Evolutionary conservation across 306 rosid genomes (phyloP), one percentile per base, ranked within the genome.

Genomic region (Prosopis cineraria): DNA sequence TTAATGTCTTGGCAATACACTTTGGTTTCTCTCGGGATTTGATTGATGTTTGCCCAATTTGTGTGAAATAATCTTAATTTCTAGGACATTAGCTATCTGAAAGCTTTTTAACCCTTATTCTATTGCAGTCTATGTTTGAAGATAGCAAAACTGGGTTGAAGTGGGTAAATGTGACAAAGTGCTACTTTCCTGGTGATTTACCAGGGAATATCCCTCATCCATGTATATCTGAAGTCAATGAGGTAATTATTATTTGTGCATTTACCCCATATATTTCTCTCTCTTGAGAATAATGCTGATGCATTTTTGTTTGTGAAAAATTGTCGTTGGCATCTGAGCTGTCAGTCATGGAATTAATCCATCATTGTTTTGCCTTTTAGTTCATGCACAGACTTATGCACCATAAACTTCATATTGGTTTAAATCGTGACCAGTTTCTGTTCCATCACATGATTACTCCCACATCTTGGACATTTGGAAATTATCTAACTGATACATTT

Each of bases 111-210:
- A 63, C 60, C 65, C 68, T 62, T 52, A 50, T 84, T 83, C 82
- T 76, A 70, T 78, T 79, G 72, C 97, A 96, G 99, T 89, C 93
- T 31, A 87, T 96, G 97, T 93, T 92, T 92, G 97, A 90, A 88
- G 98, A 96, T 72, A 81, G 83, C 74, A 80, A 86, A 79, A 87
- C 86, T 81, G 93, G 96, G 70, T 79, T 86, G 75, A 93, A 86
- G 82, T 88, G 93, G 98, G 89, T 87, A 69, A 77, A 77, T 78
- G 90, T 84, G 72, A 86, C 81, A 9, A 89, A 80, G 53, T 93
- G 93, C 88, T 90, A 86, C 91, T 93, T 93, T 88, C 96, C 97
- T 39, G 84, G 80, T 45, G 96, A 93, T 81, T 86, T 96, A 77
- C 97, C 98, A 5, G 98, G 89, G 78, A 89, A 88, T 80, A 84